Base-by-base conservation (phyloP, 2,329 filamentous ascomycete genomes). In the Fusarium nisikadoi region DNA sequence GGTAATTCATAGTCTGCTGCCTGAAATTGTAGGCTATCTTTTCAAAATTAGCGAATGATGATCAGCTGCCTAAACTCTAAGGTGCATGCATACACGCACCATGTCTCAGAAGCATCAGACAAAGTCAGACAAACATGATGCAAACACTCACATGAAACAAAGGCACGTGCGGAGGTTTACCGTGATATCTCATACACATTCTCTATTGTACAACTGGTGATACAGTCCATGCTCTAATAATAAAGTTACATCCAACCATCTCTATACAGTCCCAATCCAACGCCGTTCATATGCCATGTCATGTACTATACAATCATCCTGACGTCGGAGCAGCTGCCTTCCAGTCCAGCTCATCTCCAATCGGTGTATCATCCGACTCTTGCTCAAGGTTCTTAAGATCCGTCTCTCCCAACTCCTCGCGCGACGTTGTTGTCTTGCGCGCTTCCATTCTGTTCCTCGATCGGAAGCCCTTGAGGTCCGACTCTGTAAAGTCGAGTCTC, bases 401-500 rank as follows among this genome's bases (percentile, higher is more conserved):
- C 8, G 59, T 63, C n/a, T 76, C 66, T 23, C 57, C 58, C 10
- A 72, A 47, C 13, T 62, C 70, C 13, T 68, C 62, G 12, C 73
- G 69, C 9, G 49, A 47, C n/a, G 61, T 57, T 17, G 66, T 52
- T 11, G 53, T 71, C 39, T 62, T 62, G n/a, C 61, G 50, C 2
- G 77, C 79, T 39, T 72, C 55, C 5, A 33, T 13, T 45, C 81
- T 74, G 66, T 69, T 68, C 14, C 13, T 67, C 45, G 65, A 62
- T 27, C 81, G 77, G 58, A 71, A 70, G 10, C 13, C 63, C 45
- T 79, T 68, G 20, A 82, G 79, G 36, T 78, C 71, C n/a, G 80
- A 75, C 4, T 83, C 79, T 10, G 82, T 81, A 68, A 84, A 84
- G 57, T 81, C 88, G 72, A 94, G 87, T 33, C 88, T 84, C 35